Evolutionary conservation across 352 stramenopile species (phyloP), one percentile per base, ranked within the genome.

Genomic region (Phytophthora agathidicida): DNA sequence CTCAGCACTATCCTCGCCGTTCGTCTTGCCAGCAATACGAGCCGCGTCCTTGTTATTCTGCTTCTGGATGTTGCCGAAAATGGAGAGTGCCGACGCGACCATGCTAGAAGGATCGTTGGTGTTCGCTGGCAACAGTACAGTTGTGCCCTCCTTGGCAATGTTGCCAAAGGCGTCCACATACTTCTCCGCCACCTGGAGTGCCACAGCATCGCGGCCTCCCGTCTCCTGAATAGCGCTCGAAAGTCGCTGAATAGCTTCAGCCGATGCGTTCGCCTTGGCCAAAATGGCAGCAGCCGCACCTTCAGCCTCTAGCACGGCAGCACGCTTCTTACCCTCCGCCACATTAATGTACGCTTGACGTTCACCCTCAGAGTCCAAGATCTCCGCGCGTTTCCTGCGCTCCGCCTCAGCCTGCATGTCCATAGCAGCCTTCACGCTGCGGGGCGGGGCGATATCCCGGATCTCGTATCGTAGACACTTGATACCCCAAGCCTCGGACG

Each of bases 341-440:
- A 96, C 85, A 66, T 97, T 97, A 63, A 97, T 96, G 64, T 95
- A 93, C 41, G 86, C 77, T 68, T 92, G 83, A 17, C 86, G 79
- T 64, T 95, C 82, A 55, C 89, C 91, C 60, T 97, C 91, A 22
- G 89, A 96, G 52, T 96, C 79, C n/a, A 96, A 69, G 47, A 97
- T 97, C 69, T 97, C 87, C 3, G 91, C 91, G 30, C 91, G 88
- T 80, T 97, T 97, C 59, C 90, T 80, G 42, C 91, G 88, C 67
- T 97, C 91, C 7, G 91, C 91, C 59, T 97, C 90, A 20, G 90
- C 90, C 59, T 97, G 90, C 88, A 96, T 96, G 75, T 97, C 89
- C 91, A 97, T 97, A 27, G 91, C 89, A 1, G 84, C 75, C 63
- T 90, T 89, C 5, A 97, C 88, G 39, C 80, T 93, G 57, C 79